These are phyloP conservation scores for Xylariaceae sp. DNA, from an alignment of 2,329 filamentous ascomycete genomes.

Conservation along the genomic window DNA sequence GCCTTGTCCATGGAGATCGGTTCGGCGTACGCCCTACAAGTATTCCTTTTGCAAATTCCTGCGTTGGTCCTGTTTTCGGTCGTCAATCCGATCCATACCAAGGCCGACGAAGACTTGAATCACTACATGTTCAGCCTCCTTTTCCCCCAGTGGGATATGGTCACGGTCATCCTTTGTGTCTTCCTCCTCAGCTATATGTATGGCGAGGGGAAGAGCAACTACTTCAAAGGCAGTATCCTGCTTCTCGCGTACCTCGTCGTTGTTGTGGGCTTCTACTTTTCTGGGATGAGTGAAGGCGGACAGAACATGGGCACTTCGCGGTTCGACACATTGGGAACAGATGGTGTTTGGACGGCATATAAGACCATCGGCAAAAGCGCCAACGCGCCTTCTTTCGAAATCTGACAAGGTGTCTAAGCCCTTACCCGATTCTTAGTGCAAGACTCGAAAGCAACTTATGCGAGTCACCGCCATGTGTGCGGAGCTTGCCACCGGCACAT, in stretches of 20 bases:
- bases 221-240: constrained; percentile 97
- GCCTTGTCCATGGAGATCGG: constrained; percentile 98
- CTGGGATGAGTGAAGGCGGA: constrained; percentile 45
- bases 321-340: constrained; percentile 49
- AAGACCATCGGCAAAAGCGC: constrained; percentile 49
- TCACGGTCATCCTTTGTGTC: constrained; percentile 91
- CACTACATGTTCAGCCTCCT: constrained; percentile 77
- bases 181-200: constrained; percentile 97
- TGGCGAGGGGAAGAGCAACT: constrained; percentile 98
- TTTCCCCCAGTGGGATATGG: constrained; percentile 99
- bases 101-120: constrained; percentile 36
- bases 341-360: constrained; percentile 47
- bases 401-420: constrained; percentile 2
- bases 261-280: constrained; percentile 86
- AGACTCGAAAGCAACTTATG: no score
- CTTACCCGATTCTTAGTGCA: no score
- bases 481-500: no score
- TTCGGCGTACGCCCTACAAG: constrained; percentile 92
- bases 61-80: constrained; percentile 90
- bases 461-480: no score
- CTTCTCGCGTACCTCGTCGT: constrained; percentile 92
- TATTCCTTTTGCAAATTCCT: constrained; percentile 91
- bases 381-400: constrained; percentile 31
- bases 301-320: constrained; percentile 40
- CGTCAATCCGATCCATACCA: constrained; percentile 51